These are phyloP conservation scores for Chlorella sp. DNA, from an alignment of 139 green algal genomes.

Conservation along the genomic window DNA sequence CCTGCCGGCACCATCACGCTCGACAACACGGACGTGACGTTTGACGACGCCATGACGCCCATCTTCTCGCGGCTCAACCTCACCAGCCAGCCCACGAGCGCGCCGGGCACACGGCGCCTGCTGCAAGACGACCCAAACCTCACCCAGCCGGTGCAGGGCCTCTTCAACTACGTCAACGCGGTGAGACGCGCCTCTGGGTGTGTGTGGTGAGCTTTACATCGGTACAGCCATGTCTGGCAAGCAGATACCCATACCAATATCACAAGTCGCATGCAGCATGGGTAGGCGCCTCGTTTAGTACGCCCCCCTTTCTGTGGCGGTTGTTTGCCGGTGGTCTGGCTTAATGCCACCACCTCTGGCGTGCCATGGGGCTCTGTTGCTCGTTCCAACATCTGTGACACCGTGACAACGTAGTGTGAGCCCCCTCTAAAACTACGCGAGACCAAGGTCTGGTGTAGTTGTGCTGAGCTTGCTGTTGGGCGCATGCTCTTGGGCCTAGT, in stretches of 20 bases:
- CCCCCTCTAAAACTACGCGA: too few relatives aligned
- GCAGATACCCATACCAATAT: neutral
- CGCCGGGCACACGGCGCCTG: neutral
- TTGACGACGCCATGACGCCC: slow-evolving; percentile 3
- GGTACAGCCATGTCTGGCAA: too few relatives aligned
- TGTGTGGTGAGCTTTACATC: neutral
- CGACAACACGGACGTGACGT: neutral
- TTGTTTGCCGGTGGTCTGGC: neutral
- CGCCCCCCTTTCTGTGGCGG: neutral
- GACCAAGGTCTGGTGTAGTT: too few relatives aligned
- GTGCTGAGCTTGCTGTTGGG: too few relatives aligned
- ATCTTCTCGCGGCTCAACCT: neutral
- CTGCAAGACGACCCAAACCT: neutral
- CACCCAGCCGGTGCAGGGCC: neutral
- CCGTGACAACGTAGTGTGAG: too few relatives aligned
- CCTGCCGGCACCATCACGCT: slow-evolving; percentile 5
- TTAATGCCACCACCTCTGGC: too few relatives aligned
- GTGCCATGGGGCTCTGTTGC: too few relatives aligned
- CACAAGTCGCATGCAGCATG: neutral
- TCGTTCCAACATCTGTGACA: too few relatives aligned
- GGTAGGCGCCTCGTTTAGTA: neutral
- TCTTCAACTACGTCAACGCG: neutral
- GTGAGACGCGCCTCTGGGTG: neutral
- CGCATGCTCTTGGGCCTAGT: too few relatives aligned
- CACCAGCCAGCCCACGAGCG: neutral